A percentile compares a stretch with the other conserved stretches of the same genome.
Evolutionary conservation across 164 flowering plant genomes (phyloP).

Genomic region (Macadamia tetraphylla): DNA sequence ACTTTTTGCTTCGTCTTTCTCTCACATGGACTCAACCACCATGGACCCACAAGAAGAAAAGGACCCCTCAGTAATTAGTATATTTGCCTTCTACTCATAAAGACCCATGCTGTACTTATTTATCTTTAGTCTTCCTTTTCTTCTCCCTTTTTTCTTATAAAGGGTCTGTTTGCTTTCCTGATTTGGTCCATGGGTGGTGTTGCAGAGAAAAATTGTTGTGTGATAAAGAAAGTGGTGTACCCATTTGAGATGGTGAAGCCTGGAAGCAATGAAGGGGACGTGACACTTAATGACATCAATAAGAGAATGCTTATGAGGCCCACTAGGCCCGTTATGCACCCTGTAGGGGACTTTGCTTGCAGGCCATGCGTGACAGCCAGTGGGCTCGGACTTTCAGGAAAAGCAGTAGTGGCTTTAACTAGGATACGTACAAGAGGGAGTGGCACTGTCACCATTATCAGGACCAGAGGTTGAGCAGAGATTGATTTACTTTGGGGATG

Average conservation of each 20-base stretch:
- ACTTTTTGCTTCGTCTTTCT: slow-evolving; percentile 7
- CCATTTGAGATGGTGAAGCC: slow-evolving; percentile 42
- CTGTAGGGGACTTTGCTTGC: slow-evolving; percentile 31
- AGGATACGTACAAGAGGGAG: slow-evolving; percentile 35
- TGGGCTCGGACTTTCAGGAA: slow-evolving; percentile 31
- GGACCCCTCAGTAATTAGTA: slow-evolving; percentile 3
- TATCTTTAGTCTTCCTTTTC: too few species aligned
- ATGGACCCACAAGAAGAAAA: background rate
- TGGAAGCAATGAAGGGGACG: slow-evolving; percentile 28
- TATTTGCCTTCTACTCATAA: background rate
- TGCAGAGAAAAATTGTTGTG: too few species aligned
- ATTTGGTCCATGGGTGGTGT: too few species aligned
- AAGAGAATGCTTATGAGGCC: slow-evolving; percentile 30
- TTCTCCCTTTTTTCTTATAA: too few species aligned
- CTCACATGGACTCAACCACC: slow-evolving; percentile 4
- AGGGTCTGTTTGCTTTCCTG: too few species aligned
- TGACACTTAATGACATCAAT: slow-evolving; percentile 35
- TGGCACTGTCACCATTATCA: slow-evolving; percentile 38
- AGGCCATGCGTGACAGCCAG: slow-evolving; percentile 12
- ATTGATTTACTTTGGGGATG: background rate
- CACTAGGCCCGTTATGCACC: slow-evolving; percentile 29
- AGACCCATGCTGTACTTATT: too few species aligned
- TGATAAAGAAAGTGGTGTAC: slow-evolving; percentile 19
- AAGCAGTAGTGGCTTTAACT: slow-evolving; percentile 35
- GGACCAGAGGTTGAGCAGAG: slow-evolving; percentile 28